These are phyloP conservation scores for Pestalotiopsis sp. DNA, from an alignment of 2,329 filamentous ascomycete genomes.

Conservation along the genomic window DNA sequence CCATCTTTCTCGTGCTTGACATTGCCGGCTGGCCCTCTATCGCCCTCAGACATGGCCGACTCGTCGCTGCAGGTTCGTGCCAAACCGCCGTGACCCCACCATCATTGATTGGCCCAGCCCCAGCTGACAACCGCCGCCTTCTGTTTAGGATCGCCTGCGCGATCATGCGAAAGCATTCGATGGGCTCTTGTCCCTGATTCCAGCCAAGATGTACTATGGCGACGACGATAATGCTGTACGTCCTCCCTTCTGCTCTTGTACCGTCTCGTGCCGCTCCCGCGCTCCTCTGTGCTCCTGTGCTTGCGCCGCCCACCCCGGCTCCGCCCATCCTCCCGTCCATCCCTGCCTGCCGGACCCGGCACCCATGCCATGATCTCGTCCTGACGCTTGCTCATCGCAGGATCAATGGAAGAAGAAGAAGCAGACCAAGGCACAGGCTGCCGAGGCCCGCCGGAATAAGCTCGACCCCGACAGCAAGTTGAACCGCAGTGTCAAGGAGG, in stretches of 20 bases:
- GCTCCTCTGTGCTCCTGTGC: neutral
- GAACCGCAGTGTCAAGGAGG: slow-evolving; percentile 84
- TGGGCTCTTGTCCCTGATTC: slow-evolving; percentile 83
- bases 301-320: neutral
- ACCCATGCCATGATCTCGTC: slow-evolving; percentile 15
- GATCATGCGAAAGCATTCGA: slow-evolving; percentile 76
- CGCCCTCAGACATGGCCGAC: slow-evolving; percentile 23
- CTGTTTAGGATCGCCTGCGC: slow-evolving; percentile 55
- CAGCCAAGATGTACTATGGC: slow-evolving; percentile 88
- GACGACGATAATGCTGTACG: slow-evolving; percentile 82
- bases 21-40: neutral
- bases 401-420: slow-evolving; percentile 96
- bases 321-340: neutral
- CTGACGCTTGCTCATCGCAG: slow-evolving; percentile 47
- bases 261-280: neutral
- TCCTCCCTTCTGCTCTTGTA: slow-evolving; percentile 28
- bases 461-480: slow-evolving; percentile 83
- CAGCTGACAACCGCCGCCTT: slow-evolving; percentile 11
- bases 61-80: slow-evolving; percentile 28
- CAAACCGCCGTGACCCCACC: slow-evolving; percentile 4
- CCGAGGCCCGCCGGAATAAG: slow-evolving; percentile 82
- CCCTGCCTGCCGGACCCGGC: neutral
- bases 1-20: neutral
- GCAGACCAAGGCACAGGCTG: slow-evolving; percentile 88
- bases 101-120: neutral